These are phyloP conservation scores for Ceratocystis cacaofunesta DNA, from an alignment of 2,329 filamentous ascomycete genomes.

Conservation along the genomic window DNA sequence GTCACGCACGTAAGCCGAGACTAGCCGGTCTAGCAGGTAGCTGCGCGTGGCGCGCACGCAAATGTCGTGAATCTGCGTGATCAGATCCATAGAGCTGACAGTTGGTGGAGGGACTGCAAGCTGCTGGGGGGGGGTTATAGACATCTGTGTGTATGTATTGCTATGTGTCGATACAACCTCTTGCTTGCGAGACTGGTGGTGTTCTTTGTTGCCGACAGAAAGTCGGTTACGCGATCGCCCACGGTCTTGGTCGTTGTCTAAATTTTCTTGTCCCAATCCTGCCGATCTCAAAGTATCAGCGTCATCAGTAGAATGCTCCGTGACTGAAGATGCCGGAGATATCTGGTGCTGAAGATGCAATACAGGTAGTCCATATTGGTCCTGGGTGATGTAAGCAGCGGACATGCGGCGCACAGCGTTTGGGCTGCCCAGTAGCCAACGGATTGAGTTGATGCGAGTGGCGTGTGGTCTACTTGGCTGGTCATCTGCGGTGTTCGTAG, in stretches of 20 bases:
- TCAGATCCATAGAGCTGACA: constrained; percentile 4
- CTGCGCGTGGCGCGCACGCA: constrained; percentile 20
- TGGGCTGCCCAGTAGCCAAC: constrained; percentile 5
- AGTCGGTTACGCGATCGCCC: neutral
- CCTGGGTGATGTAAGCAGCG: constrained; percentile 8
- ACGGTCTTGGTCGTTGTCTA: neutral
- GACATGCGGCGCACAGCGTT: constrained; percentile 4
- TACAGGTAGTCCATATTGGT: neutral
- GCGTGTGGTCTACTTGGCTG: neutral
- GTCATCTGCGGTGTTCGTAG: neutral
- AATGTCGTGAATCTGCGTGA: constrained; percentile 18
- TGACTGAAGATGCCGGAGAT: neutral
- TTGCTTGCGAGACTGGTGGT: neutral
- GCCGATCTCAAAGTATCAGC: neutral
- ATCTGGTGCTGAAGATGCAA: constrained; percentile 2
- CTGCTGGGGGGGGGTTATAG: neutral
- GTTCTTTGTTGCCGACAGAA: neutral
- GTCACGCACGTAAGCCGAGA: constrained; percentile 19
- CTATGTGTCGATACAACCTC: neutral
- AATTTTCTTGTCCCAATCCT: neutral
- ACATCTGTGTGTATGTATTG: neutral
- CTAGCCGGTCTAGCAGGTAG: constrained; percentile 19
- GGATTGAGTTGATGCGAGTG: constrained; percentile 8
- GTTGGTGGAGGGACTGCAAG: neutral
- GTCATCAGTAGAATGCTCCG: neutral